Conservation (phyloP, 441 rosid genomes). For the Manihot esculenta region DNA sequence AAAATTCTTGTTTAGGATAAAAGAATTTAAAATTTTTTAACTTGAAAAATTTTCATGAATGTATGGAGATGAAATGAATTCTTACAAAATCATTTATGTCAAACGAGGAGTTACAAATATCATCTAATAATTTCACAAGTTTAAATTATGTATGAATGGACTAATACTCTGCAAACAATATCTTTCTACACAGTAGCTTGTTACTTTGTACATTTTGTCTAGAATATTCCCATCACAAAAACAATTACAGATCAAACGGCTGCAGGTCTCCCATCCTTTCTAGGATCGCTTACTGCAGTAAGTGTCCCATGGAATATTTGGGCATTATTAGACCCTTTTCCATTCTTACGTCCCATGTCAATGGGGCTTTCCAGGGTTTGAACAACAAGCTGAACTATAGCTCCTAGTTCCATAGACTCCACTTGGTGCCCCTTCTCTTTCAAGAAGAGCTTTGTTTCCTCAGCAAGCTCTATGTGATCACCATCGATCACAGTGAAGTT, state of each 20-base stretch:
- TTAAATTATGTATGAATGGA: background rate
- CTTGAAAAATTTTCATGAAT: too few species aligned
- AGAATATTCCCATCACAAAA: background rate
- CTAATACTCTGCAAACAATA: background rate
- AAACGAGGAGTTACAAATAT: too few species aligned
- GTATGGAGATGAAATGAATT: too few species aligned
- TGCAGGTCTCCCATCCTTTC: constrained; percentile 91
- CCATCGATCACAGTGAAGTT: constrained; percentile 75
- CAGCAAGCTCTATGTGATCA: constrained; percentile 62
- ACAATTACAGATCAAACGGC: constrained; percentile 44
- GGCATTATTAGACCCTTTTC: constrained; percentile 24
- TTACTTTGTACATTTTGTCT: background rate
- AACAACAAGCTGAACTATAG: constrained; percentile 76
- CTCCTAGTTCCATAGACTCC: constrained; percentile 47
- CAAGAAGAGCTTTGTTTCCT: constrained; percentile 55
- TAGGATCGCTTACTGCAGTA: constrained; percentile 86
- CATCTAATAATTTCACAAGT: background rate
- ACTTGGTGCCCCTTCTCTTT: constrained; percentile 57
- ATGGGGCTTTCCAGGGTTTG: constrained; percentile 39
- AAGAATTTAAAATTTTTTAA: too few species aligned
- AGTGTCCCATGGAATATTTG: constrained; percentile 48
- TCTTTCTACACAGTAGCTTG: background rate
- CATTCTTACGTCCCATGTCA: constrained; percentile 35
- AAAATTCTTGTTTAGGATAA: too few species aligned
- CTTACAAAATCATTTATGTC: too few species aligned